Evolutionary conservation across 805 yeast species (phyloP).

Genomic region (Cephaloascus fragrans): DNA sequence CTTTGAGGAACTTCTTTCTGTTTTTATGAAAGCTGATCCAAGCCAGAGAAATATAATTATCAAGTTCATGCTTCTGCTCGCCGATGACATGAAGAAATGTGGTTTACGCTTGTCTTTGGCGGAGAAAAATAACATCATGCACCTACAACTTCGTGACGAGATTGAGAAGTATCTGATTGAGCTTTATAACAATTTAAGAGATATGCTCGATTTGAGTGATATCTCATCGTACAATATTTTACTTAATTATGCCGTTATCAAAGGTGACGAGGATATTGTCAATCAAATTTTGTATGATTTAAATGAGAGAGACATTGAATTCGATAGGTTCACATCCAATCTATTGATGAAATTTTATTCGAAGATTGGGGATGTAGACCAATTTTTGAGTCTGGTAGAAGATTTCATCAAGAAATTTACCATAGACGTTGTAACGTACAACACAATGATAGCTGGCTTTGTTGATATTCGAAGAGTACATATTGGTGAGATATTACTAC

Average conservation of each 20-base stretch:
- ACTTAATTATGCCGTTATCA: constrained; percentile 11
- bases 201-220: constrained; percentile 1
- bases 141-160: constrained; percentile 3
- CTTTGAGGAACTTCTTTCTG: constrained; percentile 16
- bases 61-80: too few relatives aligned
- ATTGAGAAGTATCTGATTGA: background rate
- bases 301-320: background rate
- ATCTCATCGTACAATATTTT: constrained; percentile 14
- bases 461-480: background rate
- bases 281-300: constrained; percentile 9
- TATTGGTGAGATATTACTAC: background rate
- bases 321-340: background rate
- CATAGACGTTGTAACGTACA: background rate
- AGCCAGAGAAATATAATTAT: constrained; percentile 5
- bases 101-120: constrained; percentile 16
- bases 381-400: background rate
- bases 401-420: background rate
- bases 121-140: constrained; percentile 15
- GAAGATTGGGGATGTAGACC: background rate
- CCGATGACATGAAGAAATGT: constrained; percentile 12
- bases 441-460: background rate
- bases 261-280: constrained; percentile 6
- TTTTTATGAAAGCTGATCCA: constrained; percentile 6
- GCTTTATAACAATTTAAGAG: background rate
- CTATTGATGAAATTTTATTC: background rate